Evolutionary conservation across 2,329 filamentous ascomycete genomes (phyloP).

Genomic region (Alternaria infectoria): DNA sequence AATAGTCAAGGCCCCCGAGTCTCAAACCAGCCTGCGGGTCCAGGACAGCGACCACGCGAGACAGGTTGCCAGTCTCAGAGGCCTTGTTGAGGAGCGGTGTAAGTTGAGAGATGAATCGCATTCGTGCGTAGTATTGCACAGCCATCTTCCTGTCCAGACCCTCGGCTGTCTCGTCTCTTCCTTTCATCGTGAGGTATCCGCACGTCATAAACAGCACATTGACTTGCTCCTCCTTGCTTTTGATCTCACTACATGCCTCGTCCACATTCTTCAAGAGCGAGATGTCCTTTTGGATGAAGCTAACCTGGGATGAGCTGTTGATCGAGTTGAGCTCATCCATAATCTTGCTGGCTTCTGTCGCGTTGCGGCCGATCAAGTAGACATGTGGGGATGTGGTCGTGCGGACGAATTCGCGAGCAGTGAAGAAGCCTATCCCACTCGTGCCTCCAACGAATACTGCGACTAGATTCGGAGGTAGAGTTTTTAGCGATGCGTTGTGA

Average conservation of each 20-base stretch:
- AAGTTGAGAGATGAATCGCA: slow-evolving; percentile 49
- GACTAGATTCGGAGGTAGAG: slow-evolving; percentile 32
- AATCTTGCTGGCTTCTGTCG: slow-evolving; percentile 46
- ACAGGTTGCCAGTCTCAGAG: slow-evolving; percentile 23
- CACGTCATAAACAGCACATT: slow-evolving; percentile 63
- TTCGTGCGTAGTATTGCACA: slow-evolving; percentile 46
- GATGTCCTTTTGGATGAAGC: slow-evolving; percentile 53
- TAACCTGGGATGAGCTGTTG: slow-evolving; percentile 46
- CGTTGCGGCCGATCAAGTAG: slow-evolving; percentile 54
- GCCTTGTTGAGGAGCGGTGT: slow-evolving; percentile 44
- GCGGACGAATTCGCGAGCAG: slow-evolving; percentile 52
- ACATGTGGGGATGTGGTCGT: slow-evolving; percentile 48
- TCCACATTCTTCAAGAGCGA: slow-evolving; percentile 52
- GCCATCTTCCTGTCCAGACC: slow-evolving; percentile 43
- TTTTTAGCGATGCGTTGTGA: slow-evolving; percentile 34
- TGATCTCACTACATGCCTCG: slow-evolving; percentile 56
- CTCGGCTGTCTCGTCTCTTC: slow-evolving; percentile 47
- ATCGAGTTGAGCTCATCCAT: slow-evolving; percentile 47
- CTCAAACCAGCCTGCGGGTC: slow-evolving; percentile 28
- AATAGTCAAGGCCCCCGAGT: slow-evolving; percentile 19
- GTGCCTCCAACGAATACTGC: slow-evolving; percentile 52
- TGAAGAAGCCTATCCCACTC: slow-evolving; percentile 53
- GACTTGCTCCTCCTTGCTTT: slow-evolving; percentile 57
- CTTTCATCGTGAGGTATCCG: slow-evolving; percentile 54
- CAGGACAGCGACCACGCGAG: slow-evolving; percentile 40